These are phyloP conservation scores for Diospyros kaki DNA, from an alignment of 148 eudicot genomes.

Conservation along the genomic window DNA sequence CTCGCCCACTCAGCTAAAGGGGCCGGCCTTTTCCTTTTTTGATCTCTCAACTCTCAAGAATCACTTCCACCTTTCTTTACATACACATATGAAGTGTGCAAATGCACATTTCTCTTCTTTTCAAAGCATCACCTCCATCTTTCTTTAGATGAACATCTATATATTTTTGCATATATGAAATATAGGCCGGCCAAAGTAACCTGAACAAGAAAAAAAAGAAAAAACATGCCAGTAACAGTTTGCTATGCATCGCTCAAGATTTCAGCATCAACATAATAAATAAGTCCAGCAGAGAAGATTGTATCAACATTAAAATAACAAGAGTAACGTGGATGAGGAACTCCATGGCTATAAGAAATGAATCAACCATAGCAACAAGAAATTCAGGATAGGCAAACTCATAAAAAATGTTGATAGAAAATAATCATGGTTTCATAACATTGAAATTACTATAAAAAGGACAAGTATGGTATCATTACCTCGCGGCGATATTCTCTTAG, in stretches of 20 bases:
- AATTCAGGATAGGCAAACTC: background rate
- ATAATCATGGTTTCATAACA: background rate
- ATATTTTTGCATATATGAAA: no score
- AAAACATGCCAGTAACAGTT: background rate
- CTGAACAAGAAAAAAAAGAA: background rate
- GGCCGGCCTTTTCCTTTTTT: no score
- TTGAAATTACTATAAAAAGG: background rate
- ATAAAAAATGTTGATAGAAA: background rate
- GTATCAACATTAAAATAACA: background rate
- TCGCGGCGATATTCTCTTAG: constrained; percentile 84
- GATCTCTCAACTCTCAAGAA: no score
- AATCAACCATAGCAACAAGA: background rate
- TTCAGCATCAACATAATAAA: background rate
- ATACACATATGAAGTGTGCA: no score
- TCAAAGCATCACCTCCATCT: background rate
- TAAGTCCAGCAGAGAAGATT: background rate
- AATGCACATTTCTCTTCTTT: background rate
- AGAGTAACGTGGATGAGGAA: background rate
- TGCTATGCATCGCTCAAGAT: background rate
- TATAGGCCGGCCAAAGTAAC: no score
- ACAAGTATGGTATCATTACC: constrained; percentile 30
- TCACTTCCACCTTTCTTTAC: no score
- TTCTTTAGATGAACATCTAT: background rate
- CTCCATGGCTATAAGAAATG: background rate
- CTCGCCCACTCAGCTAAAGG: no score